Evolutionary conservation across 2,329 filamentous ascomycete species (phyloP).

Genomic region (Periconia macrospinosa): DNA sequence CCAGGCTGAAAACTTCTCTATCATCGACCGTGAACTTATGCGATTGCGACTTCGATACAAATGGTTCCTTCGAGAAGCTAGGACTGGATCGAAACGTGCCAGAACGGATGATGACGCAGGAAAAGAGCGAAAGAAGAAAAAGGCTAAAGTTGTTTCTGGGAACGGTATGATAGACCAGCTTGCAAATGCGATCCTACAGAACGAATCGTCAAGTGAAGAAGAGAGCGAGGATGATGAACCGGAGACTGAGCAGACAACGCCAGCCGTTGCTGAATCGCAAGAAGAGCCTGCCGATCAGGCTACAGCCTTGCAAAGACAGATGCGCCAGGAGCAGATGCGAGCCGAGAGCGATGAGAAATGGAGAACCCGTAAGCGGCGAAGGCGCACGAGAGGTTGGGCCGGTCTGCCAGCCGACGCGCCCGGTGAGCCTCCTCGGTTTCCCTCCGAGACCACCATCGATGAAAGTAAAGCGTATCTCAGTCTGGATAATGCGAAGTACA

Average conservation of each 20-base stretch:
- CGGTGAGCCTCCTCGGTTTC: constrained; percentile 71
- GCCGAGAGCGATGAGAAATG: constrained; percentile 64
- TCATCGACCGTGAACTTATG: constrained; percentile 72
- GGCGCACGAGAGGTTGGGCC: constrained; percentile 68
- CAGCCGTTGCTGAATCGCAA: constrained; percentile 9
- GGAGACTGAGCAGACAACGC: constrained; percentile 7
- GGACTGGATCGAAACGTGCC: constrained; percentile 4
- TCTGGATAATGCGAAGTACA: constrained; percentile 66
- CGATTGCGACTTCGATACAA: constrained; percentile 69
- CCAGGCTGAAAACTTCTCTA: constrained; percentile 71
- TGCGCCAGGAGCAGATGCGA: constrained; percentile 49
- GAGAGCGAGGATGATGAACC: constrained; percentile 9
- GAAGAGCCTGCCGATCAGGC: constrained; percentile 20
- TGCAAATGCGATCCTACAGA: constrained; percentile 29
- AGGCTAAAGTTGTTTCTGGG: constrained; percentile 13
- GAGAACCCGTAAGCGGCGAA: constrained; percentile 66
- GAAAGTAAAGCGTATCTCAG: constrained; percentile 72
- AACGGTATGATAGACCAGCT: constrained; percentile 29
- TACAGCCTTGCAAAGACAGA: constrained; percentile 28
- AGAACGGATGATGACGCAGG: background rate
- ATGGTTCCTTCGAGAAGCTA: constrained; percentile 61
- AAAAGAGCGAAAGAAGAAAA: constrained; percentile 9
- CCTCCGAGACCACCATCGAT: constrained; percentile 79
- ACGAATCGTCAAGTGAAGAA: constrained; percentile 6
- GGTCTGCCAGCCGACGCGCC: constrained; percentile 69